Evolutionary conservation across 2,329 filamentous ascomycete genomes (phyloP).

Genomic region (Clarireedia hainanense): DNA sequence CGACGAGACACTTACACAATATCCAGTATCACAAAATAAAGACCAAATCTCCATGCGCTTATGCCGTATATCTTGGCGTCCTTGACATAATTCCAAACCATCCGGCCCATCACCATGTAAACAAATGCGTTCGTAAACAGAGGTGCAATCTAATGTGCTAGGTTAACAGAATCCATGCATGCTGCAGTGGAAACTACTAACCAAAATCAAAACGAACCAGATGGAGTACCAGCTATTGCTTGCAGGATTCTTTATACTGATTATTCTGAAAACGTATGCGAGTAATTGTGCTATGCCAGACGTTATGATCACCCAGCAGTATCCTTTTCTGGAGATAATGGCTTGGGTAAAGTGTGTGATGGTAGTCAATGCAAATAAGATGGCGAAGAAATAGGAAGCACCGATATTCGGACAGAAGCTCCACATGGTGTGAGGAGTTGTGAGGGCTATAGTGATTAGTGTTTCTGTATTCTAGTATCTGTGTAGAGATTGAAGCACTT

Average conservation of each 20-base stretch:
- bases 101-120: constrained; percentile 25
- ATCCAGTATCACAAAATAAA: constrained; percentile 24
- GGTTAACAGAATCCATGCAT: background rate
- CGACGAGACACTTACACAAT: constrained; percentile 17
- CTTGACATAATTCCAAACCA: constrained; percentile 22
- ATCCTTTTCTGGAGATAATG: constrained; percentile 26
- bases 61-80: constrained; percentile 17
- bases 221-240: constrained; percentile 13
- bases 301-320: constrained; percentile 15
- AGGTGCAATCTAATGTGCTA: constrained; percentile 15
- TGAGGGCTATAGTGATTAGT: background rate
- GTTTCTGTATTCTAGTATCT: background rate
- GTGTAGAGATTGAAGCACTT: background rate
- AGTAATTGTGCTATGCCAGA: constrained; percentile 13
- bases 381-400: constrained; percentile 29
- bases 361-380: constrained; percentile 29
- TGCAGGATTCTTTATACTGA: constrained; percentile 26
- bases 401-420: constrained; percentile 25
- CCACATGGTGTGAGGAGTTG: constrained; percentile 8
- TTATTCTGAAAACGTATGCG: constrained; percentile 14
- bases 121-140: constrained; percentile 24
- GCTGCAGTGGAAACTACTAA: background rate
- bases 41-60: constrained; percentile 18
- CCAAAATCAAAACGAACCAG: constrained; percentile 20
- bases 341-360: constrained; percentile 29